phyloP scores from a whole-genome alignment of 2,329 filamentous ascomycete genomes.

The Drechslerella coelobrocha region DNA sequence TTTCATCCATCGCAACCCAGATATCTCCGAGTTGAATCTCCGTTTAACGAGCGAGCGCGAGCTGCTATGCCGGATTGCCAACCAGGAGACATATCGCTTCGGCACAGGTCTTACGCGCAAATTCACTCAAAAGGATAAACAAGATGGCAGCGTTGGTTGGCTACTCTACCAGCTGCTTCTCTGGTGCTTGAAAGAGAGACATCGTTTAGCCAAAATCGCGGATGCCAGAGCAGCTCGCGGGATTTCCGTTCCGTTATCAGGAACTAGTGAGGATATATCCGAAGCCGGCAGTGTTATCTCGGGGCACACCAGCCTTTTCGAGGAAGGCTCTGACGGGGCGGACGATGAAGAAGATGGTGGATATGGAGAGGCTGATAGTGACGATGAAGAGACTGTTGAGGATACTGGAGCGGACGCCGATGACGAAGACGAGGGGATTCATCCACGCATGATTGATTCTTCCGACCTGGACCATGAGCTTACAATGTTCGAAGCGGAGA shows the following conservation, averaged over 20 bases:
- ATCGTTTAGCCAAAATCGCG: background rate
- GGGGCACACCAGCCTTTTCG: too few relatives aligned
- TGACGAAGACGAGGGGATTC: background rate
- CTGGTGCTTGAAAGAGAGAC: conserved; percentile 17
- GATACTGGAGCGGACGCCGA: background rate
- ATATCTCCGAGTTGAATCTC: conserved; percentile 27
- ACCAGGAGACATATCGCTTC: conserved; percentile 10
- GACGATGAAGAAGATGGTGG: too few relatives aligned
- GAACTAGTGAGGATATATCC: background rate
- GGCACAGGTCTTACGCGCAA: background rate
- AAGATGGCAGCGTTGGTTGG: conserved; percentile 25
- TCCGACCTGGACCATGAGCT: conserved; percentile 32
- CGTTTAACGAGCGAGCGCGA: conserved; percentile 24
- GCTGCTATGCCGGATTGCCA: conserved; percentile 24
- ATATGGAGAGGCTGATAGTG: background rate
- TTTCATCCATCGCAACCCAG: conserved; percentile 19
- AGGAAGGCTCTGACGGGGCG: too few relatives aligned
- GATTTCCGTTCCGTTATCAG: background rate
- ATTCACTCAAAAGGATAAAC: background rate
- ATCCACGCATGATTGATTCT: conserved; percentile 17
- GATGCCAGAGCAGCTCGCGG: background rate
- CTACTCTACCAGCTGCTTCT: conserved; percentile 24
- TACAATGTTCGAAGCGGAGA: background rate
- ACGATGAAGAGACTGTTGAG: background rate
- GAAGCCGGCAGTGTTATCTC: too few relatives aligned